phyloP scores from a whole-genome alignment of 345 rosid genomes.

The Hypericum androsaemum region DNA sequence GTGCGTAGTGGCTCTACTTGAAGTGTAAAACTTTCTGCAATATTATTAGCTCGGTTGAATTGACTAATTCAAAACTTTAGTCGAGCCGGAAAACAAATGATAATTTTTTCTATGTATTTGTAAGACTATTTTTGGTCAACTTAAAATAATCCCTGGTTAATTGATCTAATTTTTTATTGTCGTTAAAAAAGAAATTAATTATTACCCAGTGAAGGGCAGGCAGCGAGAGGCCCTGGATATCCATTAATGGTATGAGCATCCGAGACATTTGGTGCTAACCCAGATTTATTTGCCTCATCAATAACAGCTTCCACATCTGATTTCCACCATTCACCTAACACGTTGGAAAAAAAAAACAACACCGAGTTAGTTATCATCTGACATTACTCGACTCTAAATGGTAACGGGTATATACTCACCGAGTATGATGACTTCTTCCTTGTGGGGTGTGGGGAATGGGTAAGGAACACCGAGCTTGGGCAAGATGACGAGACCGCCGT shows the following conservation, averaged over 20 bases:
- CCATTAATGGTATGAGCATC: slow-evolving; percentile 51
- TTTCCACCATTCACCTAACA: slow-evolving; percentile 54
- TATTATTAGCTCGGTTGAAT: neutral
- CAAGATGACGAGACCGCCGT: slow-evolving; percentile 44
- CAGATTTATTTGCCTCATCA: slow-evolving; percentile 37
- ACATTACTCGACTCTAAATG: neutral
- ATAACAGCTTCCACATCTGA: slow-evolving; percentile 36
- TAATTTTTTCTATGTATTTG: too few species aligned
- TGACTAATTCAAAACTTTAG: too few species aligned
- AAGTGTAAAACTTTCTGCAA: neutral
- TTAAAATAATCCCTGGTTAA: too few species aligned
- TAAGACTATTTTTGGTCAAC: too few species aligned
- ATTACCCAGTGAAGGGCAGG: slow-evolving; percentile 1
- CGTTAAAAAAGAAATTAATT: neutral
- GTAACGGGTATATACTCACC: slow-evolving; percentile 17
- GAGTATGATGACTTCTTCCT: slow-evolving; percentile 37
- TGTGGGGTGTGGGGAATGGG: slow-evolving; percentile 40
- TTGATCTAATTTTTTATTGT: too few species aligned
- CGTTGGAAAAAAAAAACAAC: neutral
- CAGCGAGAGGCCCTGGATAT: slow-evolving; percentile 32
- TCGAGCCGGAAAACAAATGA: too few species aligned
- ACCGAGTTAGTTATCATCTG: neutral
- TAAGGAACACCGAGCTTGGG: slow-evolving; percentile 31
- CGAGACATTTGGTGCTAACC: slow-evolving; percentile 43
- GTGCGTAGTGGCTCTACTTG: neutral